phyloP scores from a whole-genome alignment of 2,329 filamentous ascomycete genomes.

The Verticillium nubilum region DNA sequence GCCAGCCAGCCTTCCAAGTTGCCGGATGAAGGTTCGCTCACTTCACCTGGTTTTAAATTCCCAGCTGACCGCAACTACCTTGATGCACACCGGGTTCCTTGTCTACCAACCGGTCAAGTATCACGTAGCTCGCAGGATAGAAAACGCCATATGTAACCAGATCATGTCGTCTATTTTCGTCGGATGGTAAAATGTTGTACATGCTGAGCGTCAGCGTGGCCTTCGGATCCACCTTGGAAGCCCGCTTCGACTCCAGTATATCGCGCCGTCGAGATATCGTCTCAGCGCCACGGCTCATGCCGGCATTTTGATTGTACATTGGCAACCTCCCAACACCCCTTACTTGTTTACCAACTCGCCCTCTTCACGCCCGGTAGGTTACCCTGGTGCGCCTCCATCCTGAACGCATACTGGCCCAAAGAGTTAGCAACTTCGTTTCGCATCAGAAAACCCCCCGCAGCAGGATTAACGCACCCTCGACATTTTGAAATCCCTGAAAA shows the following conservation, averaged over 20 bases:
- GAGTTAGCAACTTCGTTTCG: slow-evolving; percentile 13
- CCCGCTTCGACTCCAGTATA: background rate
- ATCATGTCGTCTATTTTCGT: background rate
- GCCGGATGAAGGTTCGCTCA: too few species aligned
- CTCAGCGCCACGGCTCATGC: background rate
- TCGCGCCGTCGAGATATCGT: background rate
- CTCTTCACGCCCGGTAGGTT: slow-evolving; percentile 89
- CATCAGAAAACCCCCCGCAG: background rate
- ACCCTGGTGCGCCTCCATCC: slow-evolving; percentile 80
- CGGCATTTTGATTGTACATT: background rate
- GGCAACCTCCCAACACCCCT: background rate
- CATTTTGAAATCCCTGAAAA: slow-evolving; percentile 92
- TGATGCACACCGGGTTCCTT: too few species aligned
- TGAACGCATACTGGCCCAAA: slow-evolving; percentile 73
- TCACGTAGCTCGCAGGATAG: too few species aligned
- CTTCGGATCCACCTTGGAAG: background rate
- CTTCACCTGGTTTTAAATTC: too few species aligned
- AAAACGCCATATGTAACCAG: background rate
- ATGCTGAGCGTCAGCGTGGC: background rate
- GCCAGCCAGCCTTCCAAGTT: too few species aligned
- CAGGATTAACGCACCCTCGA: slow-evolving; percentile 63
- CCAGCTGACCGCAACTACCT: too few species aligned
- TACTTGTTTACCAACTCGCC: slow-evolving; percentile 75
- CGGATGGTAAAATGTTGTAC: background rate
- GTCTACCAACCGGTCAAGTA: background rate